Conservation (phyloP, 1,139 yeast species). For the Yarrowia galli region DNA sequence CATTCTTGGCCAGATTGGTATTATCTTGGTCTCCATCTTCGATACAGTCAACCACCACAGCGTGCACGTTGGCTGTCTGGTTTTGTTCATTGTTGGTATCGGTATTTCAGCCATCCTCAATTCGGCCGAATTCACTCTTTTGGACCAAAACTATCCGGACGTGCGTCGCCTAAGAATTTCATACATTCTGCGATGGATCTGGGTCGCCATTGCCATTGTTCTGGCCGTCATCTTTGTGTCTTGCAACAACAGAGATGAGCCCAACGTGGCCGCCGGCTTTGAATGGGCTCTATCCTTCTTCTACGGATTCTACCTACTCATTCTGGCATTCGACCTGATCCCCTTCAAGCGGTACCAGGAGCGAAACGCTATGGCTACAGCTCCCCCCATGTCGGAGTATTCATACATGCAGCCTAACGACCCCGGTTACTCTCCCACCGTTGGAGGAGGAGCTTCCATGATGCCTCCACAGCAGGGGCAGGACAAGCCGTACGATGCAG, state of each 20-base stretch:
- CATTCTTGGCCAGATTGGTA: constrained; percentile 75
- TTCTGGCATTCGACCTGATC: constrained; percentile 73
- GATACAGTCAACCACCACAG: constrained; percentile 65
- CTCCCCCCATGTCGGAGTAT: constrained; percentile 26
- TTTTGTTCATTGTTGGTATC: constrained; percentile 72
- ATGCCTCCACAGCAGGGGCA: constrained; percentile 13
- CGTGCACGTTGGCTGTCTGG: constrained; percentile 76
- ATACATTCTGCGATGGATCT: constrained; percentile 59
- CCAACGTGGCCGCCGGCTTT: constrained; percentile 63
- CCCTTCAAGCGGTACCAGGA: constrained; percentile 59
- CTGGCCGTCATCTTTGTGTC: constrained; percentile 76
- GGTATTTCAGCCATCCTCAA: constrained; percentile 71
- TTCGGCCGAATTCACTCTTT: constrained; percentile 64
- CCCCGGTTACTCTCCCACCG: constrained; percentile 19
- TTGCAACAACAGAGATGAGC: constrained; percentile 52
- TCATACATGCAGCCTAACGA: constrained; percentile 26
- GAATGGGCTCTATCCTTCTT: constrained; percentile 89
- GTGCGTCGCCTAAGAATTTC: constrained; percentile 55
- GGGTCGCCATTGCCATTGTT: constrained; percentile 73
- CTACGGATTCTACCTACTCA: constrained; percentile 73
- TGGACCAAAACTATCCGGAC: constrained; percentile 62
- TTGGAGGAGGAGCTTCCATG: constrained; percentile 24
- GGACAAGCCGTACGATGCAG: constrained; percentile 26
- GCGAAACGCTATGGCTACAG: constrained; percentile 40
- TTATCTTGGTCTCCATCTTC: constrained; percentile 76